A percentile compares a stretch with the other conserved stretches of the same genome.
phyloP scores from a whole-genome alignment of 208 protist genomes.

The Tritrichomonas foetus region DNA sequence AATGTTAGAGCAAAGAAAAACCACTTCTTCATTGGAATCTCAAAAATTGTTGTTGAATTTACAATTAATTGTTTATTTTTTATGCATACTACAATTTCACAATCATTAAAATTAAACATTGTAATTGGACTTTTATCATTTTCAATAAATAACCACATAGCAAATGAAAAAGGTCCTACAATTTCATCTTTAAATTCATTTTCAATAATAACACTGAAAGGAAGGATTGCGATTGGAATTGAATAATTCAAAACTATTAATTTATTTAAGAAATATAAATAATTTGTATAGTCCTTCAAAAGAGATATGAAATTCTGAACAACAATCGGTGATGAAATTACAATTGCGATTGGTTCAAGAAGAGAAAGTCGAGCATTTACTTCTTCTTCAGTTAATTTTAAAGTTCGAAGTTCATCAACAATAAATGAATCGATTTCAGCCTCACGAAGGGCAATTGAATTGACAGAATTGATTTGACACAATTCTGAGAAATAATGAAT shows the following conservation, averaged over 20 bases:
- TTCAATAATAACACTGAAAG: not conserved
- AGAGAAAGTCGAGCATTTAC: not conserved
- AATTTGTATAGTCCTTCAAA: not conserved
- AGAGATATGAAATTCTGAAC: slow-evolving; percentile 12
- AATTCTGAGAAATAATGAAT: too few species aligned
- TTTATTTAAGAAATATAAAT: not conserved
- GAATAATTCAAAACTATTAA: not conserved
- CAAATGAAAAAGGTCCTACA: not conserved
- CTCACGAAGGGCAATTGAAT: too few species aligned
- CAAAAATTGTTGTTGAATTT: not conserved
- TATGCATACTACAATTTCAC: not conserved
- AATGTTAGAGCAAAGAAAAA: not conserved
- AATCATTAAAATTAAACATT: not conserved
- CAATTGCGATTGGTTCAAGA: not conserved
- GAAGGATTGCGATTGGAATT: slow-evolving; percentile 7
- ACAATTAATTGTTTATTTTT: not conserved
- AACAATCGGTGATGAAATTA: slow-evolving; percentile 17
- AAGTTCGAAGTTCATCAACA: too few species aligned
- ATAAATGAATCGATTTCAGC: too few species aligned
- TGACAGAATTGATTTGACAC: too few species aligned
- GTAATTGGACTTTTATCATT: not conserved
- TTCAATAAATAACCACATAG: not conserved
- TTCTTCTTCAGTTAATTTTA: too few species aligned
- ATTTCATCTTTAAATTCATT: not conserved
- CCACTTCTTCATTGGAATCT: not conserved